Evolutionary conservation across 495 filamentous ascomycete species (phyloP).

Genomic region (Penicillium salamii): DNA sequence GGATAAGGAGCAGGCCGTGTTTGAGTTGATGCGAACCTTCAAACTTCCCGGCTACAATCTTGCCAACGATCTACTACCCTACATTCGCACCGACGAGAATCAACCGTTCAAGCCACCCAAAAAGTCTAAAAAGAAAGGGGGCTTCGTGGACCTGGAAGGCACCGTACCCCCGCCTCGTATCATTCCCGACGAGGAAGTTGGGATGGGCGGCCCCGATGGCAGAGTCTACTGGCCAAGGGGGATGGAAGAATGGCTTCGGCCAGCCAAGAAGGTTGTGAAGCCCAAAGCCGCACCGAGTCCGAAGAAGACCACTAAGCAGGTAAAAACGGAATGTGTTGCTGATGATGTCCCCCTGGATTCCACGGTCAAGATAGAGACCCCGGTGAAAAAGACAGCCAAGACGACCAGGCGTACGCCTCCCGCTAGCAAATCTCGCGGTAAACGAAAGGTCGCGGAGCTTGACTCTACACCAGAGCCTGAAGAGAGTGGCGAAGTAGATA

Average conservation of each 20-base stretch:
- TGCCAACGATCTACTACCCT: conserved; percentile 76
- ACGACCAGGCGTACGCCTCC: conserved; percentile 16
- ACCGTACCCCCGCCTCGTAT: conserved; percentile 39
- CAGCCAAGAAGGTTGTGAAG: conserved; percentile 67
- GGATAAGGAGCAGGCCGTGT: conserved; percentile 96
- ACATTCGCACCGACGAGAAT: conserved; percentile 77
- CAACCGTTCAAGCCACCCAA: conserved; percentile 51
- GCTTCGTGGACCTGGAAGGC: conserved; percentile 49
- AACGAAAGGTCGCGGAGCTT: conserved; percentile 33
- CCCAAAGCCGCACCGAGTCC: conserved; percentile 44
- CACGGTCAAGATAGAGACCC: conserved; percentile 22
- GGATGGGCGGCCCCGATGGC: conserved; percentile 84
- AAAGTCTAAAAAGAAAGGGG: conserved; percentile 46
- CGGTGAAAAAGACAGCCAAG: conserved; percentile 21
- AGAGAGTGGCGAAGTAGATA: conserved; percentile 9
- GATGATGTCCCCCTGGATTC: conserved; percentile 13
- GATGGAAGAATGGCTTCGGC: conserved; percentile 87
- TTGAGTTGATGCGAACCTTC: conserved; percentile 87
- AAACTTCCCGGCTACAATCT: conserved; percentile 73
- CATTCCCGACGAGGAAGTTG: conserved; percentile 67
- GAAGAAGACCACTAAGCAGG: conserved; percentile 22
- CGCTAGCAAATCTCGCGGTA: conserved; percentile 26
- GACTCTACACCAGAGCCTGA: conserved; percentile 30
- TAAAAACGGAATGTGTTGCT: conserved; percentile 13
- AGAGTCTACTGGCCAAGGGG: conserved; percentile 90